Conservation (phyloP, 1,284 basidiomycete genomes). For the Tremellales sp. region DNA sequence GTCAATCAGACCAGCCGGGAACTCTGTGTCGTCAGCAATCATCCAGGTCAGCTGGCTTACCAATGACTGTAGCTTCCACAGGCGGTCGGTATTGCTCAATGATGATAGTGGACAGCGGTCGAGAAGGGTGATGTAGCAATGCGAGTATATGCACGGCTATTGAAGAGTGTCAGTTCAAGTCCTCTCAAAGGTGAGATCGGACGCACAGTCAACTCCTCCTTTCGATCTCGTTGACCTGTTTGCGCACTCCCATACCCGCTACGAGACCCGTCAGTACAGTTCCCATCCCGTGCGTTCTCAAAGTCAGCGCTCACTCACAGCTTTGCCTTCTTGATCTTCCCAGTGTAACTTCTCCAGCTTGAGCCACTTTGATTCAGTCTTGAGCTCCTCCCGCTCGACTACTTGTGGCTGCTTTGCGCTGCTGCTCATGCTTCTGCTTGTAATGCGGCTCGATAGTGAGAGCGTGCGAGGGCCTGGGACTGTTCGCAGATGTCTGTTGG, state of each 20-base stretch:
- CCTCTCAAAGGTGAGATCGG: background rate
- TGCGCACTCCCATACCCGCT: slow-evolving; percentile 83
- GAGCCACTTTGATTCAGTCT: slow-evolving; percentile 43
- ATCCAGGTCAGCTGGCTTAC: slow-evolving; percentile 46
- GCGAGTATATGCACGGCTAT: slow-evolving; percentile 78
- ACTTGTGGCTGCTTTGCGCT: slow-evolving; percentile 33
- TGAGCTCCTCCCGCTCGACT: slow-evolving; percentile 28
- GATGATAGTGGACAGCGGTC: slow-evolving; percentile 63
- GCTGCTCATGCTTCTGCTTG: background rate
- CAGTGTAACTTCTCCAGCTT: slow-evolving; percentile 57
- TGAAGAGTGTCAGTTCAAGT: background rate
- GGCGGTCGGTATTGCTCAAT: slow-evolving; percentile 86
- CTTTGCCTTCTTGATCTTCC: slow-evolving; percentile 65
- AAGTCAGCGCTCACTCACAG: slow-evolving; percentile 52
- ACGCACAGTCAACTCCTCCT: slow-evolving; percentile 72
- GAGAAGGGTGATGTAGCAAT: slow-evolving; percentile 64
- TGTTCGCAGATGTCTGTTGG: too few species aligned
- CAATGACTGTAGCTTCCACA: slow-evolving; percentile 66
- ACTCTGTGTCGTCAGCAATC: slow-evolving; percentile 54
- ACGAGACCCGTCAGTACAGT: slow-evolving; percentile 12
- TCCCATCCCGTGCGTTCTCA: too few species aligned
- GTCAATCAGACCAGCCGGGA: slow-evolving; percentile 83
- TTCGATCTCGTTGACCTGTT: slow-evolving; percentile 69
- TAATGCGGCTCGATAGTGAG: too few species aligned
- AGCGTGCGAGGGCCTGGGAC: too few species aligned